Conservation (phyloP, 1,139 yeast genomes). For the Geotrichum europaeum region DNA sequence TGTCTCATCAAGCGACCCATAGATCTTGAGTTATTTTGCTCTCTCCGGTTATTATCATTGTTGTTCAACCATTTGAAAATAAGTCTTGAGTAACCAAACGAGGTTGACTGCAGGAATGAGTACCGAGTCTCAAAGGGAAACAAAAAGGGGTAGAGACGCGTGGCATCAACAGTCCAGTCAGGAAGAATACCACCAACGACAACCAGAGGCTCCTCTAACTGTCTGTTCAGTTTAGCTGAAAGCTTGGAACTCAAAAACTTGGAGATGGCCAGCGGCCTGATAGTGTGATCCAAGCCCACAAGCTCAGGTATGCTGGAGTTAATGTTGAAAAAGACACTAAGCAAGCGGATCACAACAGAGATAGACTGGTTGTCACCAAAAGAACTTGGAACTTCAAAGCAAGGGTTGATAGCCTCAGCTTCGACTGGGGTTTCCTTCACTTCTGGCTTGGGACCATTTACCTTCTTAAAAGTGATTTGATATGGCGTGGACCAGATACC, state of each 20-base stretch:
- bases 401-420: slow-evolving; percentile 34
- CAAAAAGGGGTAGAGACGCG: slow-evolving; percentile 70
- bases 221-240: slow-evolving; percentile 81
- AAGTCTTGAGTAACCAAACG: slow-evolving; percentile 84
- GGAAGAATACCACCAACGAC: slow-evolving; percentile 88
- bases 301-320: slow-evolving; percentile 36
- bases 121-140: slow-evolving; percentile 81
- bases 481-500: slow-evolving; percentile 56
- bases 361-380: slow-evolving; percentile 43
- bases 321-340: slow-evolving; percentile 49
- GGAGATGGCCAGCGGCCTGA: slow-evolving; percentile 35
- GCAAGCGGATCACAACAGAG: slow-evolving; percentile 47
- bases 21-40: slow-evolving; percentile 30
- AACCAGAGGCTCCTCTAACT: slow-evolving; percentile 81
- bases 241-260: slow-evolving; percentile 72
- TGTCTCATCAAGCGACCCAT: slow-evolving; percentile 76
- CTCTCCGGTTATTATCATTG: slow-evolving; percentile 4
- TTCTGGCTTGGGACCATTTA: slow-evolving; percentile 30
- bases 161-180: slow-evolving; percentile 70
- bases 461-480: slow-evolving; percentile 47
- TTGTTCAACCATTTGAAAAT: slow-evolving; percentile 63
- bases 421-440: slow-evolving; percentile 23
- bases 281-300: slow-evolving; percentile 9
- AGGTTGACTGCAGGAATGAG: slow-evolving; percentile 75
- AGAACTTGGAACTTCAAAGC: slow-evolving; percentile 29